Percentiles rank a stretch among this genome's conserved stretches.
These are phyloP conservation scores for Beauveria varroae DNA, from an alignment of 2,329 filamentous ascomycete species.

Conservation along the genomic window DNA sequence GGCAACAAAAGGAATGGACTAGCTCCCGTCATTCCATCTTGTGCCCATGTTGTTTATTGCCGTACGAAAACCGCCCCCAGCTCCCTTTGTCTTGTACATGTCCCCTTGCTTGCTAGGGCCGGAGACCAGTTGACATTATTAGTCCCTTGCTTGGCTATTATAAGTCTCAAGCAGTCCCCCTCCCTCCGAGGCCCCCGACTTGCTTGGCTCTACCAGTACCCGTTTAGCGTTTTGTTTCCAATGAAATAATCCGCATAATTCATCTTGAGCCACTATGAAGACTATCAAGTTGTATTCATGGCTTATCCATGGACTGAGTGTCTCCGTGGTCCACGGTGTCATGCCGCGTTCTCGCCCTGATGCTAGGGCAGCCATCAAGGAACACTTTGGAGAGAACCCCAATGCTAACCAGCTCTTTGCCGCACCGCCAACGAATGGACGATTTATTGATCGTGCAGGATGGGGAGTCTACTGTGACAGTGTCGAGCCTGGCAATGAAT, in stretches of 20 bases:
- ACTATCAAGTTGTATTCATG: not conserved
- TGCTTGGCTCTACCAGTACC: not conserved
- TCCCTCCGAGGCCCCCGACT: not conserved
- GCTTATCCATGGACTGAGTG: conserved; percentile 1
- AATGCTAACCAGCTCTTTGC: conserved; percentile 8
- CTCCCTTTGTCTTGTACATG: not conserved
- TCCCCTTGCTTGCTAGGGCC: not conserved
- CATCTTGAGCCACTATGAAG: not conserved
- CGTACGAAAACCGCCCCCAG: not conserved
- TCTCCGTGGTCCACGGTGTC: not conserved
- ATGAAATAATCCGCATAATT: not conserved
- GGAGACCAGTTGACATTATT: not conserved
- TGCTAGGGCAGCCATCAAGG: not conserved
- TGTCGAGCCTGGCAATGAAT: conserved; percentile 20
- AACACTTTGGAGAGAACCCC: conserved; percentile 7
- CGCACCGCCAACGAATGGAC: not conserved
- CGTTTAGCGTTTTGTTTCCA: no score
- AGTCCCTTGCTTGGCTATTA: not conserved
- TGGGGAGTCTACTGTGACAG: conserved; percentile 25
- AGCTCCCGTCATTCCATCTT: not conserved
- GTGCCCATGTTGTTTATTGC: not conserved
- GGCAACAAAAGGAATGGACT: not conserved
- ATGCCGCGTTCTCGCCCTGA: not conserved
- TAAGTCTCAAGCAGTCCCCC: not conserved
- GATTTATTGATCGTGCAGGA: conserved; percentile 3